These are phyloP conservation scores for Colletotrichum theobromicola DNA, from an alignment of 2,329 filamentous ascomycete genomes.

Conservation along the genomic window DNA sequence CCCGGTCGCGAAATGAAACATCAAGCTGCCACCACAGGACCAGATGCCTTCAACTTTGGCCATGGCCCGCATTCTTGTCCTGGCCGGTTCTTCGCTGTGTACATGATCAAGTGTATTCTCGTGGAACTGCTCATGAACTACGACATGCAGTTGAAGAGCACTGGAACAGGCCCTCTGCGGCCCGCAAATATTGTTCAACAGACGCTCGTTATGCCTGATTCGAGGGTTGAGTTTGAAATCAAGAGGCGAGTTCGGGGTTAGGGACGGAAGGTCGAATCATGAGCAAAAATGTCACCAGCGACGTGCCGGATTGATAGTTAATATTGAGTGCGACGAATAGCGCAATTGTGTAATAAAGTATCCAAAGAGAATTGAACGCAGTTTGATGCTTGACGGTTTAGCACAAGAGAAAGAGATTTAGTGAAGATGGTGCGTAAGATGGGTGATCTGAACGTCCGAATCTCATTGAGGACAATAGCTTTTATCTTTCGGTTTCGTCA, in stretches of 20 bases:
- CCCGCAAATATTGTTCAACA: background rate
- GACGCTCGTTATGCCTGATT: background rate
- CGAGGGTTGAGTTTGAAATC: background rate
- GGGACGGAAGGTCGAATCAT: background rate
- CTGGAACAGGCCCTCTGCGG: background rate
- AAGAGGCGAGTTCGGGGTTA: background rate
- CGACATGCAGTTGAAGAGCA: constrained; percentile 7
- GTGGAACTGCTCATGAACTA: constrained; percentile 16
- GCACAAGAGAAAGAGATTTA: too few species aligned
- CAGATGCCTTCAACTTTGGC: constrained; percentile 48
- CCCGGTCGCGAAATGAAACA: constrained; percentile 23
- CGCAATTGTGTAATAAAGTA: too few species aligned
- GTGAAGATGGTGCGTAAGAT: too few species aligned
- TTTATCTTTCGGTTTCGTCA: too few species aligned
- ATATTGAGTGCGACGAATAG: too few species aligned
- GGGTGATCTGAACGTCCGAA: too few species aligned
- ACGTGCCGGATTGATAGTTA: too few species aligned
- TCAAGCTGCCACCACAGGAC: constrained; percentile 34
- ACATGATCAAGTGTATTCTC: constrained; percentile 24
- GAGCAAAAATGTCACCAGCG: background rate
- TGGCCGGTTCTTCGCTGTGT: constrained; percentile 19
- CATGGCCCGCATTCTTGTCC: constrained; percentile 24
- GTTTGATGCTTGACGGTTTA: too few species aligned
- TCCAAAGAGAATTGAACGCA: too few species aligned
- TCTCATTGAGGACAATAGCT: too few species aligned